Evolutionary conservation across 768 basidiomycete genomes (phyloP).

Genomic region (Podaxis sp.): DNA sequence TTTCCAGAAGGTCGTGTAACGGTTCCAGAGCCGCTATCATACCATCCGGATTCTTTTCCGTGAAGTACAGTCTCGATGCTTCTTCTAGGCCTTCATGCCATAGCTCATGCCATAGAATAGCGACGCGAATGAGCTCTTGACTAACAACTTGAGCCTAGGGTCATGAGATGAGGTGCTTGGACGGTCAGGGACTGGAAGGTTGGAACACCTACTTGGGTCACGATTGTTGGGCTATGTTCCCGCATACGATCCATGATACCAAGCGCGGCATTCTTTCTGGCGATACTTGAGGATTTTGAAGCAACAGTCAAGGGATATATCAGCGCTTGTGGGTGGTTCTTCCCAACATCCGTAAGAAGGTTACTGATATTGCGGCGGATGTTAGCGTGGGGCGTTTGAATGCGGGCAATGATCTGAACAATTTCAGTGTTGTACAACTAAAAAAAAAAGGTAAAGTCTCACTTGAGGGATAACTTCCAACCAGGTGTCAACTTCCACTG

Average conservation of each 20-base stretch:
- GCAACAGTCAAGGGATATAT: slow-evolving; percentile 97
- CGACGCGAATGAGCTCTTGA: slow-evolving; percentile 93
- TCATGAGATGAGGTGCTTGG: background rate
- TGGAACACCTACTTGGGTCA: slow-evolving; percentile 65
- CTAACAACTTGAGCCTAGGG: slow-evolving; percentile 58
- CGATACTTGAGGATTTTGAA: slow-evolving; percentile 86
- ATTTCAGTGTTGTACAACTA: background rate
- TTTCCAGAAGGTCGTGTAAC: slow-evolving; percentile 89
- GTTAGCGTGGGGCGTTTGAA: slow-evolving; percentile 88
- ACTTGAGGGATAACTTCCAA: slow-evolving; percentile 98
- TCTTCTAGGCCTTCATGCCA: slow-evolving; percentile 99
- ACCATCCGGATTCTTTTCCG: slow-evolving; percentile 93
- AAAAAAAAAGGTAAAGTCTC: slow-evolving; percentile 32
- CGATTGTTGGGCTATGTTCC: slow-evolving; percentile 85
- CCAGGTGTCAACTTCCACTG: slow-evolving; percentile 97
- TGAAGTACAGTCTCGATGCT: slow-evolving; percentile 94
- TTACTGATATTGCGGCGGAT: slow-evolving; percentile 89
- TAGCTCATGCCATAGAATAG: slow-evolving; percentile 97
- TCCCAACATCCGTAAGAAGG: slow-evolving; percentile 89
- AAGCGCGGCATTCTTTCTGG: slow-evolving; percentile 80
- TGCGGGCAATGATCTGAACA: slow-evolving; percentile 90
- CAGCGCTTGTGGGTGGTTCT: slow-evolving; percentile 94
- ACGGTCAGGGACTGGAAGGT: background rate
- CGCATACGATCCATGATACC: slow-evolving; percentile 91
- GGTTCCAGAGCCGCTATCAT: slow-evolving; percentile 96